A percentile compares a stretch with the other conserved stretches of the same genome.
phyloP scores from a whole-genome alignment of 352 stramenopile genomes.

The Phytophthora vignae region DNA sequence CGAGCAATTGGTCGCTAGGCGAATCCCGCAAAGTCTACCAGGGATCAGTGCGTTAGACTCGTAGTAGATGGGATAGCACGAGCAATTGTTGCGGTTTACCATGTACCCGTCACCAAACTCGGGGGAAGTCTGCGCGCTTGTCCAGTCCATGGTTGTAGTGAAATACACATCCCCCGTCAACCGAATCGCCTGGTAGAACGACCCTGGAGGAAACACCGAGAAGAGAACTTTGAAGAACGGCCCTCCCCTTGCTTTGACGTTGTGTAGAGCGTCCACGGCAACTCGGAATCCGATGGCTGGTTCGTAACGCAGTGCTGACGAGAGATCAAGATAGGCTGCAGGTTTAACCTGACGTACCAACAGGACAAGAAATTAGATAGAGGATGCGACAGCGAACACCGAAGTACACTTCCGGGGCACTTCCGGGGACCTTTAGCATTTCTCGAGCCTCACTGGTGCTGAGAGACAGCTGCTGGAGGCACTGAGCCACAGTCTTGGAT shows the following conservation, averaged over 20 bases:
- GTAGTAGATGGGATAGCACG: background rate
- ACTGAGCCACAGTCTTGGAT: slow-evolving; percentile 31
- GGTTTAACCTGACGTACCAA: slow-evolving; percentile 48
- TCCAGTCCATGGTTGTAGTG: slow-evolving; percentile 70
- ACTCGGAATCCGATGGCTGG: slow-evolving; percentile 72
- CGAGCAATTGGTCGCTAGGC: slow-evolving; percentile 28
- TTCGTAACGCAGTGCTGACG: slow-evolving; percentile 56
- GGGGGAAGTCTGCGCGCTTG: slow-evolving; percentile 55
- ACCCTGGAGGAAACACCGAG: slow-evolving; percentile 58
- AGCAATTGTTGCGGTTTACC: slow-evolving; percentile 26
- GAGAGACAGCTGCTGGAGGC: slow-evolving; percentile 32
- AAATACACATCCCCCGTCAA: slow-evolving; percentile 66
- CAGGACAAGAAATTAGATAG: background rate
- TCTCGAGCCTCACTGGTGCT: slow-evolving; percentile 27
- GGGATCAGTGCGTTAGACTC: slow-evolving; percentile 7
- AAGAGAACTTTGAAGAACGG: slow-evolving; percentile 67
- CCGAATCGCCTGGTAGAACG: slow-evolving; percentile 69
- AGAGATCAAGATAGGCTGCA: slow-evolving; percentile 50
- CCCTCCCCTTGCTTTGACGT: slow-evolving; percentile 59
- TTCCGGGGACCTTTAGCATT: slow-evolving; percentile 36
- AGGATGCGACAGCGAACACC: background rate
- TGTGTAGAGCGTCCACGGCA: slow-evolving; percentile 71
- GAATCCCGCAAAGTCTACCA: slow-evolving; percentile 61
- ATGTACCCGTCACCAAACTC: slow-evolving; percentile 71
- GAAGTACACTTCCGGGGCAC: background rate